Base-by-base conservation (phyloP, 345 rosid genomes). In the Geranium brycei region DNA sequence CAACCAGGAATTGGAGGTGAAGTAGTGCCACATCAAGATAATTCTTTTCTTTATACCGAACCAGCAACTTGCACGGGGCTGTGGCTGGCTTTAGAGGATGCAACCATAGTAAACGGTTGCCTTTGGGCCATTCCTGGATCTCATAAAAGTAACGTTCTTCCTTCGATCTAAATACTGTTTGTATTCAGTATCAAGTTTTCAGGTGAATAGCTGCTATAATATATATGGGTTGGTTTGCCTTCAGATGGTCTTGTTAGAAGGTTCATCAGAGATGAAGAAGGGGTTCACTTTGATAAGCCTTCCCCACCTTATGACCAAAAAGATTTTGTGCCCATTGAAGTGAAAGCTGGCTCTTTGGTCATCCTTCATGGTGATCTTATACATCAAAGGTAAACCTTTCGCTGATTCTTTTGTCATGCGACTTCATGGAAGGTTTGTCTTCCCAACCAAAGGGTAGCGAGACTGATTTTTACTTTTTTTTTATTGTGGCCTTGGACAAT, bases 1-100 rank as follows among this genome's bases (percentile, higher is more conserved):
- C 99, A 93, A 93, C 97, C 97, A 16, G 96, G 97, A 41, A 93
- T 93, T 64, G 96, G 96, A 76, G 96, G 96, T 5, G 99, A 90
- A 79, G 99, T 93, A 60, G 87, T 80, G 64, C 97, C 97, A 16
- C 96, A 91, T 77, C 97, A 93, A 78, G 97, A 93, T 67, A 90
- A 86, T 41, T 86, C 99, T 5, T 93, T 90, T 68, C 83, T 93
- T 23, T 81, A 83, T 73, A 90, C 99, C 5, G 95, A 90, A 68
- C 97, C 97, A 67, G 65, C 80, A 60, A 87, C 86, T 70, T 93
- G 99, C 77, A 86, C 85, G 0, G 99, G 99, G 69, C 87, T 90
- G 69, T 93, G 99, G 97, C 69, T 88, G 64, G 99, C 99, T 64
- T 80, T 93, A 61, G 99, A 90, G 80, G 97, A 90, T 80, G 86